Evolutionary conservation across 345 rosid genomes (phyloP).

Genomic region (Arabidopsis thaliana): DNA sequence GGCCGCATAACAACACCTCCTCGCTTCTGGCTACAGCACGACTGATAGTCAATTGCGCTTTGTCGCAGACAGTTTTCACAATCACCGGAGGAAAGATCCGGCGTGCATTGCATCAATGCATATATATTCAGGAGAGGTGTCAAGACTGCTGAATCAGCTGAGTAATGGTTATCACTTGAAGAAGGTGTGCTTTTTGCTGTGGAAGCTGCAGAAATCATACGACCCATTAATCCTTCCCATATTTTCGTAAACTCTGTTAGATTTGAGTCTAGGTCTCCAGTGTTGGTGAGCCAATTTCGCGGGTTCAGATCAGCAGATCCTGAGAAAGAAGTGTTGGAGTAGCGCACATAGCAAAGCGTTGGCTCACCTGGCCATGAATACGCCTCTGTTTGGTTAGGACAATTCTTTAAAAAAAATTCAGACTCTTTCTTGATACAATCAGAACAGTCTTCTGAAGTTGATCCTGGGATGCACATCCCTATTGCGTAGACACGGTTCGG

Average conservation of each 20-base stretch:
- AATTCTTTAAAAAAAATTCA: background rate
- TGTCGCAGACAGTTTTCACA: constrained; percentile 18
- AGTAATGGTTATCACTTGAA: constrained; percentile 17
- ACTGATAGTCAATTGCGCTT: background rate
- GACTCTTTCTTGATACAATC: constrained; percentile 20
- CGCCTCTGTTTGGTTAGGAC: constrained; percentile 46
- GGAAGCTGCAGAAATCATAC: constrained; percentile 23
- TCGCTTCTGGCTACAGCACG: constrained; percentile 18
- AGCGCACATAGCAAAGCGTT: constrained; percentile 48
- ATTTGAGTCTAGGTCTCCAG: background rate
- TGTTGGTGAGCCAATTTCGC: accelerated
- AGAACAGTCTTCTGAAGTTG: constrained; percentile 29
- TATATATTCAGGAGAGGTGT: background rate
- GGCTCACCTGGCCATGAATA: constrained; percentile 22
- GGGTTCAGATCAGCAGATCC: background rate
- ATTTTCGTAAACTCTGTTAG: background rate
- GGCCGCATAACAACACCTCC: constrained; percentile 29
- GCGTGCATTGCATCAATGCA: constrained; percentile 34
- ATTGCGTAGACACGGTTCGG: constrained; percentile 32
- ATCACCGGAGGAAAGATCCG: constrained; percentile 16
- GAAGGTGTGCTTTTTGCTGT: background rate
- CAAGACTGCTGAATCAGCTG: background rate
- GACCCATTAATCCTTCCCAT: constrained; percentile 17
- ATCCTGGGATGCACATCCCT: constrained; percentile 43
- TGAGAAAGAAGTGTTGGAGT: constrained; percentile 46